These are phyloP conservation scores for Pneumocystis canis DNA, from an alignment of 1,139 yeast species.

Conservation along the genomic window DNA sequence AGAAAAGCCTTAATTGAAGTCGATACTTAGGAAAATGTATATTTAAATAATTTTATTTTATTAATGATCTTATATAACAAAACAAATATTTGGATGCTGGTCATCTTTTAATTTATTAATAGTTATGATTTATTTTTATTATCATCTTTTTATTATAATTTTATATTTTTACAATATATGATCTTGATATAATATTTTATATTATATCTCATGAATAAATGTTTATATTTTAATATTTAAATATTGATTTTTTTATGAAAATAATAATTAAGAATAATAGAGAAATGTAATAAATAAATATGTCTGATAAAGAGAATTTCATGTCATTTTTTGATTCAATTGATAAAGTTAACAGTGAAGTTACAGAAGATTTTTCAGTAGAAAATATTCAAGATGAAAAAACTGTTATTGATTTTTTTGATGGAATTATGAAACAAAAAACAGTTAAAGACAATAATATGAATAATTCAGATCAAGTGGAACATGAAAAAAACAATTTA, in stretches of 20 bases:
- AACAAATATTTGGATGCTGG: not conserved
- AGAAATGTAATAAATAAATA: not conserved
- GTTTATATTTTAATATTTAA: too few relatives aligned
- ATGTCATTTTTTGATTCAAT: not conserved
- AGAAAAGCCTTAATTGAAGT: constrained; percentile 33
- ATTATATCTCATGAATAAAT: not conserved
- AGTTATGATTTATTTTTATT: not conserved
- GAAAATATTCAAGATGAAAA: not conserved
- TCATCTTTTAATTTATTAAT: not conserved
- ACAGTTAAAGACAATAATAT: not conserved
- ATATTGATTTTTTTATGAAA: not conserved
- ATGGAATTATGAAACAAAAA: not conserved
- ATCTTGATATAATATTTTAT: too few relatives aligned
- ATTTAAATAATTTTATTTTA: not conserved
- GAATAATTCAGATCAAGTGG: not conserved
- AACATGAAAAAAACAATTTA: not conserved
- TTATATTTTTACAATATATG: not conserved
- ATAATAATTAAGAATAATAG: not conserved
- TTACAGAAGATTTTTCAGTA: not conserved
- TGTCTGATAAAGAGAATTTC: not conserved
- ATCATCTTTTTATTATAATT: not conserved
- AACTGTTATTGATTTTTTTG: not conserved
- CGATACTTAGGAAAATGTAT: not conserved
- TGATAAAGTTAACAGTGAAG: not conserved
- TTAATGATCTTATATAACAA: not conserved